Evolutionary conservation across 176 grass and related monocot species (phyloP), one percentile per base, ranked within the genome.

Genomic region (Phyllostachys edulis): DNA sequence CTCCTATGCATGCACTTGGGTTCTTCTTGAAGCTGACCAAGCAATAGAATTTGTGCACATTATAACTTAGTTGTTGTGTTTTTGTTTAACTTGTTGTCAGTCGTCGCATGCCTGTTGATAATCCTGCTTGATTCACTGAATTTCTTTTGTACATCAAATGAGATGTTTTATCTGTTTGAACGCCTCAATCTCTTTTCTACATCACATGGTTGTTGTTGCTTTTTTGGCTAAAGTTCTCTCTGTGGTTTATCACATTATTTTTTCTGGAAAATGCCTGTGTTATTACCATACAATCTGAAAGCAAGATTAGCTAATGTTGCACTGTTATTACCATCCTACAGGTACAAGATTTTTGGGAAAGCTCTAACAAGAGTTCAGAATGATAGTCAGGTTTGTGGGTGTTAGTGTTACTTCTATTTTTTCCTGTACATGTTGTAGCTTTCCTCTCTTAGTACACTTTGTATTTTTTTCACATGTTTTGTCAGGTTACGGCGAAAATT

Each of bases 331-430:
- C 42, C 52, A 44, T 84, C 45, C 71, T 78, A 50, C 67, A 99
- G 93, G 83, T 98, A 95, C 87, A 95, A 95, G 79, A 93, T 98
- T 82, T 98, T 93, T 69, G 96, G 93, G 50, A 98, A 95, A 89
- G 91, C 93, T 76, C 91, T 98, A 72, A 57, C 88, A 80, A 95
- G 93, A 90, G 91, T 98, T 57, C 96, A 93, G 83, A 90, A 76
- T 70, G 96, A 95, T 60, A 93, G 89, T 73, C 89, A 93, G 92
- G 90, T 98, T 69, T 84, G 72, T 56, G n/a, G 21, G 34, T 23
- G 20, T 55, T 84, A 1, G 5, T 62, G 50, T 59, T 61, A 42
- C 84, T 69, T 51, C 24, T 68, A 15, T 46, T 60, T 55, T 80
- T 34, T 20, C 9, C 18, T 51, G 23, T 80, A 37, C 23, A 80